These are phyloP conservation scores for Capsella bursapastoris DNA, from an alignment of 345 rosid genomes.

Conservation along the genomic window DNA sequence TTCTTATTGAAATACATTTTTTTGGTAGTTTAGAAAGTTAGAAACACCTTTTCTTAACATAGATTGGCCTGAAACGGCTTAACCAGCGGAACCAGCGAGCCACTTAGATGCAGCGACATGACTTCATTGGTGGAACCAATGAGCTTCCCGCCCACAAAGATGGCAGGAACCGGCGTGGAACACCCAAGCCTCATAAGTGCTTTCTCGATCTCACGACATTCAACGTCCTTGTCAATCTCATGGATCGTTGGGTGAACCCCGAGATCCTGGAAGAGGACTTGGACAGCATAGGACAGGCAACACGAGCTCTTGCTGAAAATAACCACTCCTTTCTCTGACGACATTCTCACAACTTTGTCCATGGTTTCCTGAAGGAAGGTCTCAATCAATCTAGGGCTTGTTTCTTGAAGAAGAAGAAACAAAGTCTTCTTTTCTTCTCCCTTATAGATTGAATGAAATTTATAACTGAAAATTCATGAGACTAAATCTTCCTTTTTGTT, in stretches of 20 bases:
- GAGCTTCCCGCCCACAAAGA: conserved; percentile 73
- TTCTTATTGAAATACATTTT: neutral
- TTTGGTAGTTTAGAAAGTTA: conserved; percentile 3
- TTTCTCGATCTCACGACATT: conserved; percentile 77
- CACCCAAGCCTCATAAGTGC: conserved; percentile 77
- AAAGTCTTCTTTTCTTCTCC: neutral
- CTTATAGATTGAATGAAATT: neutral
- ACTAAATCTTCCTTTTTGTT: neutral
- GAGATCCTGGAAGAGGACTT: conserved; percentile 68
- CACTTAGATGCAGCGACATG: conserved; percentile 82
- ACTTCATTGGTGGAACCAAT: conserved; percentile 79
- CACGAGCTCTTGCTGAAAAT: conserved; percentile 86
- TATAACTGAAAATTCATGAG: conserved; percentile 29
- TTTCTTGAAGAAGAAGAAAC: conserved; percentile 27
- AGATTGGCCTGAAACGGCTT: conserved; percentile 60
- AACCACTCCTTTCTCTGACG: conserved; percentile 72
- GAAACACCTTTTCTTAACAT: conserved; percentile 30
- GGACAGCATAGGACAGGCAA: conserved; percentile 76
- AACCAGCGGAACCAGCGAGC: conserved; percentile 58
- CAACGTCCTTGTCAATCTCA: conserved; percentile 78
- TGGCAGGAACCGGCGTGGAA: conserved; percentile 65
- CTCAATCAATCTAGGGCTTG: conserved; percentile 18
- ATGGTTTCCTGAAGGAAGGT: conserved; percentile 32
- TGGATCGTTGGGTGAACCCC: conserved; percentile 61
- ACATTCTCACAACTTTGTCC: conserved; percentile 77